Percentiles rank a stretch among this genome's conserved stretches.
Evolutionary conservation across 2,329 filamentous ascomycete species (phyloP).

Genomic region (Colletotrichum phormii): DNA sequence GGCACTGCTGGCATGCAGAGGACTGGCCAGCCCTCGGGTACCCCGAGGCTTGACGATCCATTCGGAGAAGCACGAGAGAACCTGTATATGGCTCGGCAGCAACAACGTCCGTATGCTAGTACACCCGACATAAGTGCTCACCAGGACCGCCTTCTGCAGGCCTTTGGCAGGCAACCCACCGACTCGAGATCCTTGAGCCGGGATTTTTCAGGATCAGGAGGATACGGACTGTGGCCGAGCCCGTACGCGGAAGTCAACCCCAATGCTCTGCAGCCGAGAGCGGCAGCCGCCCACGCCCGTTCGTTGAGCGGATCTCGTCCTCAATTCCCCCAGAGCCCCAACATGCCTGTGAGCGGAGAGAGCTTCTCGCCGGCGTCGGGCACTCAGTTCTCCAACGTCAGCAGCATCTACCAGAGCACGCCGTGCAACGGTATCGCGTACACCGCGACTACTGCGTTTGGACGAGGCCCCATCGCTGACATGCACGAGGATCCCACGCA

Average conservation of each 20-base stretch:
- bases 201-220: constrained; percentile 22
- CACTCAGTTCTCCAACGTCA: constrained; percentile 59
- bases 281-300: constrained; percentile 20
- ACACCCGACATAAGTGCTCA: constrained; percentile 41
- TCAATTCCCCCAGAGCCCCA: constrained; percentile 32
- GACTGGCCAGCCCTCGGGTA: constrained; percentile 11
- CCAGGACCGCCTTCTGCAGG: constrained; percentile 49
- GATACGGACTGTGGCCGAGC: constrained; percentile 21
- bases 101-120: constrained; percentile 16
- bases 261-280: constrained; percentile 22
- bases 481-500: constrained; percentile 35
- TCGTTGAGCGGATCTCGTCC: constrained; percentile 35
- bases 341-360: constrained; percentile 37
- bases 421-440: constrained; percentile 46
- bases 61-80: constrained; percentile 38
- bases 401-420: constrained; percentile 63
- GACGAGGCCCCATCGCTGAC: constrained; percentile 26
- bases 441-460: constrained; percentile 32
- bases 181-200: constrained; percentile 33
- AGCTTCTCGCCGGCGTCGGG: constrained; percentile 42
- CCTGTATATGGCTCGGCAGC: constrained; percentile 12
- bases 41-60: constrained; percentile 44
- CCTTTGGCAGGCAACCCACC: constrained; percentile 41
- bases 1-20: constrained; percentile 1
- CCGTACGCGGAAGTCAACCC: constrained; percentile 20